A percentile compares a stretch with the other conserved stretches of the same genome.
These are phyloP conservation scores for Kluyveromyces marxianus DNA, from an alignment of 1,139 yeast genomes.

Conservation along the genomic window DNA sequence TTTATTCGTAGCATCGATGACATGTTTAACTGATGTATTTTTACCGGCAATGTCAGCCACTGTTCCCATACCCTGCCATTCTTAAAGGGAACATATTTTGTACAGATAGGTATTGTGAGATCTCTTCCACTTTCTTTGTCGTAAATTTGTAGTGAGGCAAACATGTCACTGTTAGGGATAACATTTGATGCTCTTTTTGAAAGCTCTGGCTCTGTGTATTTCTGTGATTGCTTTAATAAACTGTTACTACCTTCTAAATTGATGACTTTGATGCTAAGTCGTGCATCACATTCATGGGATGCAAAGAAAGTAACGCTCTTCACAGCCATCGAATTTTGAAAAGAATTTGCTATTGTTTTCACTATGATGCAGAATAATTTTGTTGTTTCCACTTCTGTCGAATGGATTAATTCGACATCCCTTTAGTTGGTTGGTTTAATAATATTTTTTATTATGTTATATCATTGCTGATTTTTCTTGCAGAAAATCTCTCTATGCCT, in stretches of 20 bases:
- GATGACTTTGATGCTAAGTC: constrained; percentile 43
- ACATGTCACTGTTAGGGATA: constrained; percentile 49
- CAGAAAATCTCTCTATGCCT: too few relatives aligned
- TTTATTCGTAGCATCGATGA: constrained; percentile 53
- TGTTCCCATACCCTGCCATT: constrained; percentile 44
- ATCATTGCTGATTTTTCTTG: too few relatives aligned
- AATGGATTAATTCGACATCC: too few relatives aligned
- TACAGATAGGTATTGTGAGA: constrained; percentile 58
- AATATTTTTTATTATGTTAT: too few relatives aligned
- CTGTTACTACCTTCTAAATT: constrained; percentile 43
- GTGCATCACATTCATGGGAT: constrained; percentile 61
- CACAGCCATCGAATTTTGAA: constrained; percentile 30
- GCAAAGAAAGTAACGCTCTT: constrained; percentile 61
- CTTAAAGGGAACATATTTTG: constrained; percentile 56
- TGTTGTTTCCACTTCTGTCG: too few relatives aligned
- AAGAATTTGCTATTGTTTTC: background rate
- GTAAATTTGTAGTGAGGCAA: constrained; percentile 54
- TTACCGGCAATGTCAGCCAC: constrained; percentile 64
- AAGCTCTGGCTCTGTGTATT: constrained; percentile 47
- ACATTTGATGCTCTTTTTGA: constrained; percentile 46
- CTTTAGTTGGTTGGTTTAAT: too few relatives aligned
- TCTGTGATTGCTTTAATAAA: constrained; percentile 45
- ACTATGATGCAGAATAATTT: too few relatives aligned
- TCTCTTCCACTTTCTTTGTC: constrained; percentile 43
- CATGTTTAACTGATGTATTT: constrained; percentile 59